Evolutionary conservation across 352 stramenopile genomes (phyloP).

Genomic region (Blastocystis sp.): DNA sequence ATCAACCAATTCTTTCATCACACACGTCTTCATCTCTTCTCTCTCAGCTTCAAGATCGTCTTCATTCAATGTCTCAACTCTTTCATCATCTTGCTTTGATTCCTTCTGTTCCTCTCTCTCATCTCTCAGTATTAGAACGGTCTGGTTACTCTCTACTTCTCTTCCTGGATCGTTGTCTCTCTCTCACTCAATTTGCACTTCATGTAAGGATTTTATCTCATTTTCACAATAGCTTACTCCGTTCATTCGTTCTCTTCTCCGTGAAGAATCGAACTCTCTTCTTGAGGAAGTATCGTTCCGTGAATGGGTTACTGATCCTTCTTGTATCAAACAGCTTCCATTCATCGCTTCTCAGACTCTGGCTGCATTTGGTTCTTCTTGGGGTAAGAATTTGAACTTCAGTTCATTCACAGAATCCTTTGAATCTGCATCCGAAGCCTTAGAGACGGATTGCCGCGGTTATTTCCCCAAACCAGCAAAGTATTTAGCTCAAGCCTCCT

Average conservation of each 20-base stretch:
- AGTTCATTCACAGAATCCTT: neutral
- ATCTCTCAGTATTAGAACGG: neutral
- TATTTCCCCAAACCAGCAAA: slow-evolving; percentile 5
- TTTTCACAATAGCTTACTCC: neutral
- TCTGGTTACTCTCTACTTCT: neutral
- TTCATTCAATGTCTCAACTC: neutral
- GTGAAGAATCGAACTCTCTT: neutral
- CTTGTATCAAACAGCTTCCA: neutral
- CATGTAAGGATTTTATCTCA: neutral
- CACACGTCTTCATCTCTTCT: too few species aligned
- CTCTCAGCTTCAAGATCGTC: neutral
- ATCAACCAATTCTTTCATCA: too few species aligned
- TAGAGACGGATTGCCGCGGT: neutral
- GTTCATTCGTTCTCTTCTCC: neutral
- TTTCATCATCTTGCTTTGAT: neutral
- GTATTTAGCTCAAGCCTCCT: neutral
- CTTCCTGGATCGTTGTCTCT: neutral
- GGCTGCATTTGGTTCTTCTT: neutral
- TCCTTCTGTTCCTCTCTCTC: neutral
- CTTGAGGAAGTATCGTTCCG: neutral
- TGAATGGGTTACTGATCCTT: neutral
- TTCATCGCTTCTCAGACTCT: neutral
- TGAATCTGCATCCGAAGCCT: neutral
- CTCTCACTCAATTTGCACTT: neutral
- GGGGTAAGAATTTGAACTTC: neutral